Percentiles rank a stretch among this genome's conserved stretches.
Evolutionary conservation across 345 rosid species (phyloP).

Genomic region (Punica granatum): DNA sequence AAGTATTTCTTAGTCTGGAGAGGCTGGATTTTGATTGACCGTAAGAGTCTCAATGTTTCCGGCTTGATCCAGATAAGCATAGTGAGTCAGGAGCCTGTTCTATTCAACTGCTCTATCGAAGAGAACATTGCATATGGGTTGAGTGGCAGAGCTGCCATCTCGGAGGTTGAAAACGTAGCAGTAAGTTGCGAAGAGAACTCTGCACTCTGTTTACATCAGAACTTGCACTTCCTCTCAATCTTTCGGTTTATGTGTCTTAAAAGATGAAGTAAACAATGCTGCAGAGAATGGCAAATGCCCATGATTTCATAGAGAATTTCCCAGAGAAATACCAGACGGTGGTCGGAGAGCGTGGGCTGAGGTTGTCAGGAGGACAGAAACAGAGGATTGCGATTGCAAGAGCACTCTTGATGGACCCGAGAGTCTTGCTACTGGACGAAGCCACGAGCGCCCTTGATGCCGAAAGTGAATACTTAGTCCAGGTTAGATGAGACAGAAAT

Average conservation of each 20-base stretch:
- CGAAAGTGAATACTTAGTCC: slow-evolving; percentile 90
- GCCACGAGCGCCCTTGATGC: slow-evolving; percentile 98
- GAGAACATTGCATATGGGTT: slow-evolving; percentile 66
- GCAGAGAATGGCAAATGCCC: slow-evolving; percentile 98
- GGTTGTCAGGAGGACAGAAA: slow-evolving; percentile 95
- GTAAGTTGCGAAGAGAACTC: slow-evolving; percentile 30
- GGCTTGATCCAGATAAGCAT: slow-evolving; percentile 55
- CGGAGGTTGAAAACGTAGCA: slow-evolving; percentile 59
- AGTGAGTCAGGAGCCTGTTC: slow-evolving; percentile 97
- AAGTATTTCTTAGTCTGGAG: background rate
- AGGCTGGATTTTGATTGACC: background rate
- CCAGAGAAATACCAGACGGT: slow-evolving; percentile 71
- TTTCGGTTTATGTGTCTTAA: background rate
- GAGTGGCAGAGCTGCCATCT: slow-evolving; percentile 44
- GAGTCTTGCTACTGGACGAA: slow-evolving; percentile 76
- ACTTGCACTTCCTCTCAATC: background rate
- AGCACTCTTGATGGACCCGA: slow-evolving; percentile 86
- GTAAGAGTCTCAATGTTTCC: background rate
- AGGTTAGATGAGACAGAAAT: slow-evolving; percentile 33
- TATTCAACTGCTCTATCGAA: slow-evolving; percentile 49
- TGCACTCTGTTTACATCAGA: background rate
- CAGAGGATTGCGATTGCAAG: slow-evolving; percentile 89
- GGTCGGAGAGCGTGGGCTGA: slow-evolving; percentile 87
- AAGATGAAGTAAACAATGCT: background rate
- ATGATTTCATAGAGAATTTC: slow-evolving; percentile 68